Evolutionary conservation across 768 basidiomycete species (phyloP).

Genomic region (Daedaleopsis sinensis): DNA sequence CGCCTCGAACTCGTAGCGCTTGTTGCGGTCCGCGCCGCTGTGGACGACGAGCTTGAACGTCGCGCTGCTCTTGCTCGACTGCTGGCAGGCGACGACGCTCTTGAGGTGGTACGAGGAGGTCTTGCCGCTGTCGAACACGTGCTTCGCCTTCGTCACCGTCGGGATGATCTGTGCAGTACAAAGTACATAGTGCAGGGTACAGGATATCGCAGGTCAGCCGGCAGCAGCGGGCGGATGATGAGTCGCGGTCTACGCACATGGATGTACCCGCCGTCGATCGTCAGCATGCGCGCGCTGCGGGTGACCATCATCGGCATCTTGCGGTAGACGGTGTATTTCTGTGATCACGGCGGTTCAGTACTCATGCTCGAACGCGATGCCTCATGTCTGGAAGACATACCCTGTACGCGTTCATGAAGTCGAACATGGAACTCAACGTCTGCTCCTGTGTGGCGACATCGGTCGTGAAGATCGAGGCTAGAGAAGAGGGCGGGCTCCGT

Average conservation of each 20-base stretch:
- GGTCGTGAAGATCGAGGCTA: conserved; percentile 86
- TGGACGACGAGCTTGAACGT: conserved; percentile 90
- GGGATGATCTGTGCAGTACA: conserved; percentile 75
- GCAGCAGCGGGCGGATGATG: not conserved
- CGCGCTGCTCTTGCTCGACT: conserved; percentile 77
- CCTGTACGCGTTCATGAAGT: conserved; percentile 87
- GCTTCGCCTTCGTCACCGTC: conserved; percentile 72
- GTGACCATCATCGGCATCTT: conserved; percentile 95
- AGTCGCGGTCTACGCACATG: conserved; percentile 54
- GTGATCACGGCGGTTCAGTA: not conserved
- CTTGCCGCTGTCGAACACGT: conserved; percentile 86
- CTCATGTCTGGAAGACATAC: conserved; percentile 36
- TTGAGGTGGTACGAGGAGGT: conserved; percentile 94
- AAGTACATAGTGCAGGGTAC: no score
- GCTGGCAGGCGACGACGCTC: conserved; percentile 80
- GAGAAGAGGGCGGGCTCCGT: not conserved
- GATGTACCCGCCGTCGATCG: conserved; percentile 94
- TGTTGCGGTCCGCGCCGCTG: conserved; percentile 67
- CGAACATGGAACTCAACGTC: conserved; percentile 62
- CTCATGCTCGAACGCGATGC: not conserved
- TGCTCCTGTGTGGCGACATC: conserved; percentile 66
- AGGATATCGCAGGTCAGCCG: not conserved
- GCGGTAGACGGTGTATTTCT: conserved; percentile 92
- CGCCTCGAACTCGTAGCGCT: conserved; percentile 97
- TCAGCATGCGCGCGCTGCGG: conserved; percentile 86